Evolutionary conservation across 345 rosid species (phyloP).

Genomic region (Bruguiera gymnorhiza): DNA sequence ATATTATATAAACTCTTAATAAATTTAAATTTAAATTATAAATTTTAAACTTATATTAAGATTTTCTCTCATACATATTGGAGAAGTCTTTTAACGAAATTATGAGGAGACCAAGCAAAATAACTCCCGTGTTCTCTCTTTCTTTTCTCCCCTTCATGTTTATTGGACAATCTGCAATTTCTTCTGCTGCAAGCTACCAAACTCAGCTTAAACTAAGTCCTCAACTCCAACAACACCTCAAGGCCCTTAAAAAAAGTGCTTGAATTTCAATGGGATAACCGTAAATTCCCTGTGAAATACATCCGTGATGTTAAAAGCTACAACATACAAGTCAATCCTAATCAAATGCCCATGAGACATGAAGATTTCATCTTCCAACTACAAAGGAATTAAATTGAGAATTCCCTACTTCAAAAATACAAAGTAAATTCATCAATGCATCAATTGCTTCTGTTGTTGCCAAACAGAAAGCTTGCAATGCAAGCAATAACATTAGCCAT

Average conservation of each 20-base stretch:
- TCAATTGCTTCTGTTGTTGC: background rate
- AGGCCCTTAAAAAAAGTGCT: slow-evolving; percentile 84
- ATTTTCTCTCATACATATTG: too few relatives aligned
- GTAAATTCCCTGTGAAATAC: slow-evolving; percentile 59
- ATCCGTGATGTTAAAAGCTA: background rate
- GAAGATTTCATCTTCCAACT: background rate
- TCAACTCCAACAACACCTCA: slow-evolving; percentile 16
- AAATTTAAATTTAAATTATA: too few relatives aligned
- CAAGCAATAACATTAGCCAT: background rate
- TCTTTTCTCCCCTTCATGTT: too few relatives aligned
- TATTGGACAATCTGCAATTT: too few relatives aligned
- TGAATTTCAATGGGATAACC: slow-evolving; percentile 84
- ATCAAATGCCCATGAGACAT: background rate
- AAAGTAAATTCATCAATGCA: too few relatives aligned
- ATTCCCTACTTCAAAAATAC: background rate
- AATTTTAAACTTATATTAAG: too few relatives aligned
- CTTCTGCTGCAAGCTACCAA: too few relatives aligned
- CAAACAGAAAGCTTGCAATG: background rate
- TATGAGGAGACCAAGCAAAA: too few relatives aligned
- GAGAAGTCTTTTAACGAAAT: too few relatives aligned
- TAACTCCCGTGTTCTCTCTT: too few relatives aligned
- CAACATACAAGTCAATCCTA: background rate
- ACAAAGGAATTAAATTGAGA: background rate
- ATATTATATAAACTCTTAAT: too few relatives aligned
- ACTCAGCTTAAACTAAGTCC: too few relatives aligned